Evolutionary conservation across 2,329 filamentous ascomycete genomes (phyloP).

Genomic region (Fusarium humuli): DNA sequence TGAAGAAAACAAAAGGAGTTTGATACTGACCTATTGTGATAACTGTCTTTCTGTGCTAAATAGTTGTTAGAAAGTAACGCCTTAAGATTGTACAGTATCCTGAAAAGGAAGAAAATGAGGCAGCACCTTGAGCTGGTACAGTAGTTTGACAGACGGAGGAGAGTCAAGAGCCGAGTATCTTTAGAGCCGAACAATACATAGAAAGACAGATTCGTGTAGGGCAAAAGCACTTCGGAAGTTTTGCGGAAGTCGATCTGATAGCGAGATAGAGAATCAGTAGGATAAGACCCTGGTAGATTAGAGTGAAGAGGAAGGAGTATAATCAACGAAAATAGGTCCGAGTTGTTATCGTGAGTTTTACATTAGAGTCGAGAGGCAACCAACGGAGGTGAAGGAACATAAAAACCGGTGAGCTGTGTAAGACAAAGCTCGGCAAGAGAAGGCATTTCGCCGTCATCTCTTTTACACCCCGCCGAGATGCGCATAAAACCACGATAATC

Average conservation of each 20-base stretch:
- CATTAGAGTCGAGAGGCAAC: conserved; percentile 36
- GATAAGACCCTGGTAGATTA: conserved; percentile 1
- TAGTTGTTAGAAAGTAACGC: not conserved
- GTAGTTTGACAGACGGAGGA: not conserved
- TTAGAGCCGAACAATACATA: not conserved
- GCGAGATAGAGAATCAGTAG: conserved; percentile 14
- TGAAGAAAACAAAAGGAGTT: conserved; percentile 31
- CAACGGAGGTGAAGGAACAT: conserved; percentile 14
- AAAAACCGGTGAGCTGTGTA: conserved; percentile 23
- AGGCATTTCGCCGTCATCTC: conserved; percentile 22
- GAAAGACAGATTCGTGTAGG: not conserved
- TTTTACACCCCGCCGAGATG: conserved; percentile 7
- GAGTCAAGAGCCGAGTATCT: not conserved
- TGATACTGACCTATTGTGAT: conserved; percentile 3
- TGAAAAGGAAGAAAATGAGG: not conserved
- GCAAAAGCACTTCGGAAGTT: not conserved
- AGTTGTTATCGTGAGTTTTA: conserved; percentile 44
- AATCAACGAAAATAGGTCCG: conserved; percentile 30
- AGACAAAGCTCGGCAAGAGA: conserved; percentile 26
- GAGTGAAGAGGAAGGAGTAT: not conserved
- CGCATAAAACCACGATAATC: conserved; percentile 32
- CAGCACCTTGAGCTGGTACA: not conserved
- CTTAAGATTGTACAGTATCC: not conserved
- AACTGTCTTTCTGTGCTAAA: not conserved
- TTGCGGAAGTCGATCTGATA: conserved; percentile 3